These are phyloP conservation scores for Penicillium sp. DNA, from an alignment of 2,329 filamentous ascomycete species.

Conservation along the genomic window DNA sequence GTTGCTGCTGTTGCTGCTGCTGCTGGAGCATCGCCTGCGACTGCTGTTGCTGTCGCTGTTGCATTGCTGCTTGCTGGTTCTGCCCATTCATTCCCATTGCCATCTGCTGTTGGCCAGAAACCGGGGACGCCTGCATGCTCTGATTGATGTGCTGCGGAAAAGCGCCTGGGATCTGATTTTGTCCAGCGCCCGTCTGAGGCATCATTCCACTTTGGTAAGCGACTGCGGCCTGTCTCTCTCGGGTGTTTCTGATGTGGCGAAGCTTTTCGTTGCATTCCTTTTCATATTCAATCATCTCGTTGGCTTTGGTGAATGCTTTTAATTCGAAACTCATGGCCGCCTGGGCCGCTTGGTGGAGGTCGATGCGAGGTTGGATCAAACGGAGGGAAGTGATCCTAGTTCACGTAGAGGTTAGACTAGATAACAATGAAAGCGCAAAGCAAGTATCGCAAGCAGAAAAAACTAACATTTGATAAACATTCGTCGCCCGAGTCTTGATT, in stretches of 20 bases:
- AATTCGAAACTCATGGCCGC: constrained; percentile 47
- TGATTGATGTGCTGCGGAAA: constrained; percentile 52
- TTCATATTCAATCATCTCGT: constrained; percentile 44
- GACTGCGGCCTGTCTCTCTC: constrained; percentile 42
- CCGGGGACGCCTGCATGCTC: constrained; percentile 51
- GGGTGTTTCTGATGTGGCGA: constrained; percentile 44
- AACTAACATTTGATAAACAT: constrained; percentile 47
- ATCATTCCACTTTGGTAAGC: constrained; percentile 42
- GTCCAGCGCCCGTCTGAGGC: constrained; percentile 34
- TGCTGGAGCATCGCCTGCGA: constrained; percentile 30
- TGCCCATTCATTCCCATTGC: constrained; percentile 36
- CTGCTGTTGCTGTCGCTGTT: constrained; percentile 35
- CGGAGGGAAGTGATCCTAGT: constrained; percentile 47
- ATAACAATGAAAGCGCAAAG: not conserved
- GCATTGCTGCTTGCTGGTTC: constrained; percentile 33
- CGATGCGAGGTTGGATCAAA: constrained; percentile 44
- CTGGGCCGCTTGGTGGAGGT: constrained; percentile 38
- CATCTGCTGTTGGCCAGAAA: constrained; percentile 42
- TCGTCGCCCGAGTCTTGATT: constrained; percentile 40
- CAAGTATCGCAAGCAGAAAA: not conserved
- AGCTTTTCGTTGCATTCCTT: constrained; percentile 46
- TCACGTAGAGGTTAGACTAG: constrained; percentile 10
- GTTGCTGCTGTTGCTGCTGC: constrained; percentile 23
- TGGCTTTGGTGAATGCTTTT: constrained; percentile 44
- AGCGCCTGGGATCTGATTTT: constrained; percentile 44